Conservation (phyloP, 345 rosid genomes). For the Ceriops zippeliana region DNA sequence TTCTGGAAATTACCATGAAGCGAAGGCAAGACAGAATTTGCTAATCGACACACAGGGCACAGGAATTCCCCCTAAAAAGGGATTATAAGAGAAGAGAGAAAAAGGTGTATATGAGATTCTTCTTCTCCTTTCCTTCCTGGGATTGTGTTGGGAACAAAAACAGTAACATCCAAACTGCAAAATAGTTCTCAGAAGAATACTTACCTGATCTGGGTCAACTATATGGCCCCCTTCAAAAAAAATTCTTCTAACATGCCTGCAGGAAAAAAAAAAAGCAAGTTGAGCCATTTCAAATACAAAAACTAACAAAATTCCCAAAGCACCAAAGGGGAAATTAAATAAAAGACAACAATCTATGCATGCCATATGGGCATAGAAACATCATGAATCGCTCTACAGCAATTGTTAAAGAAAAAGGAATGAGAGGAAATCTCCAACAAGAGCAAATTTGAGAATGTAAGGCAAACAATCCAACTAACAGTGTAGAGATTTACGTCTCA, state of each 20-base stretch:
- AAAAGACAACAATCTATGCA: no score
- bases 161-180: not conserved
- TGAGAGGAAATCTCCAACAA: no score
- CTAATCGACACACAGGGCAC: constrained; percentile 87
- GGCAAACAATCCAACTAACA: no score
- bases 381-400: no score
- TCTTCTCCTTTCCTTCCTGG: no score
- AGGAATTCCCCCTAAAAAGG: constrained; percentile 83
- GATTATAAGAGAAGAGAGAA: not conserved
- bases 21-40: constrained; percentile 77
- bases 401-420: no score
- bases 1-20: constrained; percentile 43
- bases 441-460: no score
- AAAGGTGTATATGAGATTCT: not conserved
- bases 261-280: not conserved
- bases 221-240: constrained; percentile 86
- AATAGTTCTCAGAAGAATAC: not conserved
- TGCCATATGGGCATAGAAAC: no score
- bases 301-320: not conserved
- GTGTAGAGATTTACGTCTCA: no score
- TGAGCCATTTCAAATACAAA: constrained; percentile 7
- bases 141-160: not conserved
- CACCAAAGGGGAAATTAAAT: not conserved
- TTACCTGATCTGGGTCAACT: constrained; percentile 76
- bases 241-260: constrained; percentile 64